phyloP scores from a whole-genome alignment of 345 rosid species.

The Salix caprea region DNA sequence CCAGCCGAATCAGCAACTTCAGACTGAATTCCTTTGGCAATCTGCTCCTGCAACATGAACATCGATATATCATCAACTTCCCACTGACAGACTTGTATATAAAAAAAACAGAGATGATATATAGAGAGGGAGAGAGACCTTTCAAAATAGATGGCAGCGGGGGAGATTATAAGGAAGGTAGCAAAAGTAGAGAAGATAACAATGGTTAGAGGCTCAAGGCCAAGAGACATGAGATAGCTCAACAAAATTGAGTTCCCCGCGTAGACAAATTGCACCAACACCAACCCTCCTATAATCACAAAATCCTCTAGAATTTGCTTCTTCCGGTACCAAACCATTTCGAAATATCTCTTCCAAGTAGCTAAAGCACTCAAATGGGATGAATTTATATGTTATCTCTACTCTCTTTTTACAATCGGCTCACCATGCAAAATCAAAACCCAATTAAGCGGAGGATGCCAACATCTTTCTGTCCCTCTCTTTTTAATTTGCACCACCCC shows the following conservation, averaged over 20 bases:
- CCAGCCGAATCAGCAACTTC: slow-evolving; percentile 57
- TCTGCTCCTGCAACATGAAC: slow-evolving; percentile 45
- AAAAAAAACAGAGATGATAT: background rate
- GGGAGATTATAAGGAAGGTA: slow-evolving; percentile 66
- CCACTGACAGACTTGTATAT: no score
- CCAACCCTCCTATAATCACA: slow-evolving; percentile 54
- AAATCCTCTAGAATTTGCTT: slow-evolving; percentile 49
- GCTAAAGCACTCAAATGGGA: background rate
- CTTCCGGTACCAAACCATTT: slow-evolving; percentile 25
- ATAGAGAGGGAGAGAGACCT: slow-evolving; percentile 33
- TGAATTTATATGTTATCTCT: background rate
- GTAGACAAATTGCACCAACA: slow-evolving; percentile 58
- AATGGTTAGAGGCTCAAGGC: slow-evolving; percentile 61
- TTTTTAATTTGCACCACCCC: background rate
- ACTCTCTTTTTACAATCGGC: background rate
- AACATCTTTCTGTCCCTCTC: background rate
- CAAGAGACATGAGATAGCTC: slow-evolving; percentile 75
- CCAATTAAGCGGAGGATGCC: background rate
- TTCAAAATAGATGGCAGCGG: slow-evolving; percentile 67
- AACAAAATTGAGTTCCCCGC: slow-evolving; percentile 58
- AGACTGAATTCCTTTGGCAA: slow-evolving; percentile 58
- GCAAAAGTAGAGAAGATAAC: slow-evolving; percentile 61
- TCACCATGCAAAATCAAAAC: background rate
- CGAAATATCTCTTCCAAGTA: background rate
- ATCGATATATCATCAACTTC: background rate